A percentile compares a stretch with the other conserved stretches of the same genome.
Conservation (phyloP, 2,329 filamentous ascomycete genomes). For the Fusarium beomiforme region DNA sequence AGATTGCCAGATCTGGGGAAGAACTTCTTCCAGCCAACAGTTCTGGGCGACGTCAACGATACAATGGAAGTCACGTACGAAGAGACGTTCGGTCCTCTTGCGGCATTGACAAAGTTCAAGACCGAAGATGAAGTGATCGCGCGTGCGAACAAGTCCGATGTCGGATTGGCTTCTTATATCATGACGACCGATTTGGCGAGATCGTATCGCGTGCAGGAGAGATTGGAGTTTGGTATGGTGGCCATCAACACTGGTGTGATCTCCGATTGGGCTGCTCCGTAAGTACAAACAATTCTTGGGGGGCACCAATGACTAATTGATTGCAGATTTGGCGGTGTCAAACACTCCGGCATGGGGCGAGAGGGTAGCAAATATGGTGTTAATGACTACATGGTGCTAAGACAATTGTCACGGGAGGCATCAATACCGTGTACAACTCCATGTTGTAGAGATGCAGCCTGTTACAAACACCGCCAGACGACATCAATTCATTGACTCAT, state of each 20-base stretch:
- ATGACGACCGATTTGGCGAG: constrained; percentile 76
- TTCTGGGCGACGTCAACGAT: constrained; percentile 67
- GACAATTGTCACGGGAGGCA: constrained; percentile 57
- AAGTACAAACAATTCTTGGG: not conserved
- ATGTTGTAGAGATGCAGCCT: not conserved
- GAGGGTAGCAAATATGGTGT: constrained; percentile 70
- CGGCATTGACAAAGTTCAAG: constrained; percentile 71
- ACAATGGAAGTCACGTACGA: constrained; percentile 68
- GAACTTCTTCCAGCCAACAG: constrained; percentile 77
- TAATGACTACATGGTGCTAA: constrained; percentile 69
- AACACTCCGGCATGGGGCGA: constrained; percentile 68
- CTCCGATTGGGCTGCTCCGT: constrained; percentile 42
- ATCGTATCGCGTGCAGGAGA: constrained; percentile 72
- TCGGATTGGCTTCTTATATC: constrained; percentile 74
- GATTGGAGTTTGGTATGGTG: constrained; percentile 75
- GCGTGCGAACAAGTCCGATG: constrained; percentile 67
- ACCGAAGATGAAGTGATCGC: constrained; percentile 71
- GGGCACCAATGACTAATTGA: constrained; percentile 1
- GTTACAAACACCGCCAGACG: not conserved
- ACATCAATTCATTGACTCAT: not conserved
- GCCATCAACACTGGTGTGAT: constrained; percentile 67
- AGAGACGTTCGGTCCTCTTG: constrained; percentile 73
- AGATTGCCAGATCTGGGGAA: constrained; percentile 69
- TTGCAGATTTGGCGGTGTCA: constrained; percentile 66
- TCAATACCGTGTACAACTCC: constrained; percentile 21